A percentile compares a stretch with the other conserved stretches of the same genome.
These are phyloP conservation scores for Paraglomus occultum DNA, from an alignment of 192 early-diverging fungal species.

Conservation along the genomic window DNA sequence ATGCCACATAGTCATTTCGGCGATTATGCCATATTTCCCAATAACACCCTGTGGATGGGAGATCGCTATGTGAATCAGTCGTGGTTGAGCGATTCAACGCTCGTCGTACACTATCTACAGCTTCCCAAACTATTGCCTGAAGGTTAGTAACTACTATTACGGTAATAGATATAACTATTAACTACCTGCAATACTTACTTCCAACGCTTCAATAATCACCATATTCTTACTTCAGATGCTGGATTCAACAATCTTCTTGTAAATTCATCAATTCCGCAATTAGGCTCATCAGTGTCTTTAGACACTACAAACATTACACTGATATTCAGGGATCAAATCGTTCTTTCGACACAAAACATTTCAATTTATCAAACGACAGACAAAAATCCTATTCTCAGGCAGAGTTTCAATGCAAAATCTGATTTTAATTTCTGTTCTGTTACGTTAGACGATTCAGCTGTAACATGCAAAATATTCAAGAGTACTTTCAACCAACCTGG, in stretches of 20 bases:
- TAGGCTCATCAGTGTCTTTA: not conserved
- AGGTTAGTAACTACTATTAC: no score
- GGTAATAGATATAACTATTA: no score
- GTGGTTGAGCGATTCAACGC: no score
- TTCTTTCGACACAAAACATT: not conserved
- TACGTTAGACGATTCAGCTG: not conserved
- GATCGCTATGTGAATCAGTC: no score
- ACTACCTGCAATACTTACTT: no score
- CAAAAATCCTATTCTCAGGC: not conserved
- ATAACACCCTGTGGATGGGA: slow-evolving; percentile 6
- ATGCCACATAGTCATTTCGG: no score
- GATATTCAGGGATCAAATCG: not conserved
- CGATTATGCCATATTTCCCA: not conserved
- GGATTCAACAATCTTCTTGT: not conserved
- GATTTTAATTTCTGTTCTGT: not conserved
- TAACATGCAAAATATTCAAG: not conserved
- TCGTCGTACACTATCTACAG: no score
- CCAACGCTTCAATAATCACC: no score
- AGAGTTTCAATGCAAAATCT: not conserved
- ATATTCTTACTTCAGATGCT: not conserved
- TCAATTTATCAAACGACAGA: slow-evolving; percentile 2
- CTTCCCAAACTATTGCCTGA: no score
- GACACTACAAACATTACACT: not conserved
- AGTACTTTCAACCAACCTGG: not conserved
- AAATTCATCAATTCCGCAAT: not conserved